A percentile compares a stretch with the other conserved stretches of the same genome.
phyloP scores from a whole-genome alignment of 768 basidiomycete genomes.

The Termitomyces sp. region DNA sequence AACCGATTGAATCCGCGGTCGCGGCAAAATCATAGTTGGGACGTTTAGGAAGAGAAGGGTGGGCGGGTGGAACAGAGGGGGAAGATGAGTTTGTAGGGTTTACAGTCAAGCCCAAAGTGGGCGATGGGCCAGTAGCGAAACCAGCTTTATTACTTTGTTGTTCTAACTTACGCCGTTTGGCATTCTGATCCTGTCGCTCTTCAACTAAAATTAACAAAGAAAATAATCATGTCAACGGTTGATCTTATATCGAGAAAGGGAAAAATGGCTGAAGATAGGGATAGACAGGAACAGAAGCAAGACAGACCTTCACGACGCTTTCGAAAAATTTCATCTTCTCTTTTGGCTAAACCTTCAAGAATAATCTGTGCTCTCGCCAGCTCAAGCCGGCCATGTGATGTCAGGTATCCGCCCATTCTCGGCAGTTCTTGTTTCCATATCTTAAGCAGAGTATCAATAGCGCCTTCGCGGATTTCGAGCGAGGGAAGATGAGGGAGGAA shows the following conservation, averaged over 20 bases:
- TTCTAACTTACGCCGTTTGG: slow-evolving; percentile 79
- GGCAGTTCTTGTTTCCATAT: slow-evolving; percentile 95
- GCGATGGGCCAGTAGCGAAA: slow-evolving; percentile 39
- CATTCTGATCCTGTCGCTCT: slow-evolving; percentile 87
- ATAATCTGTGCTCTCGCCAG: slow-evolving; percentile 87
- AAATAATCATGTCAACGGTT: slow-evolving; percentile 21
- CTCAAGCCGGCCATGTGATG: slow-evolving; percentile 87
- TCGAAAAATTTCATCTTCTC: slow-evolving; percentile 95
- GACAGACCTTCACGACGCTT: slow-evolving; percentile 85
- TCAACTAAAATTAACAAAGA: slow-evolving; percentile 59
- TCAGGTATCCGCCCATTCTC: slow-evolving; percentile 96
- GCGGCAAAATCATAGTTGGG: slow-evolving; percentile 67
- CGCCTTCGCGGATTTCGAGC: slow-evolving; percentile 98
- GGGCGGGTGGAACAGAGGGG: slow-evolving; percentile 27
- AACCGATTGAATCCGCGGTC: slow-evolving; percentile 71
- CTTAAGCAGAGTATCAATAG: slow-evolving; percentile 92
- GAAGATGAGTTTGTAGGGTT: slow-evolving; percentile 34
- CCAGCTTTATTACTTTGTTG: slow-evolving; percentile 35
- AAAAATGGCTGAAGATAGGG: slow-evolving; percentile 8
- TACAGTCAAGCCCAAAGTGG: slow-evolving; percentile 41
- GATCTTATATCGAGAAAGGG: slow-evolving; percentile 14
- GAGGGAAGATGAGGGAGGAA: slow-evolving; percentile 97
- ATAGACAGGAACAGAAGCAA: slow-evolving; percentile 13
- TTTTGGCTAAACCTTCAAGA: slow-evolving; percentile 87
- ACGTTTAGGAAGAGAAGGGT: slow-evolving; percentile 60